Evolutionary conservation across 192 early-diverging fungal species (phyloP).

Genomic region (Kickxella alabastrina): DNA sequence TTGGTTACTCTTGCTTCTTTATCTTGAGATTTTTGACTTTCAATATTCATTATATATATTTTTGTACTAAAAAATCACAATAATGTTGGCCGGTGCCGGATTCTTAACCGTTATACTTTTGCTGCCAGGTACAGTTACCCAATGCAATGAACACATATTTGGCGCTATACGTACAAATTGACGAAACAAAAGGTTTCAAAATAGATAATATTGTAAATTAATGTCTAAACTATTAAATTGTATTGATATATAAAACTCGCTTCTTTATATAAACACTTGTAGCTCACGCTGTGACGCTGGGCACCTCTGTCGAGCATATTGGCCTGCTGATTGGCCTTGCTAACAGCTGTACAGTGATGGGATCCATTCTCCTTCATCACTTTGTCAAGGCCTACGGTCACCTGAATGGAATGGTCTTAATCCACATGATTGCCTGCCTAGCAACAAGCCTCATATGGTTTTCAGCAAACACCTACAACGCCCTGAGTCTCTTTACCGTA

Average conservation of each 20-base stretch:
- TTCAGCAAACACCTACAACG: conserved; percentile 31
- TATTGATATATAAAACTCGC: no score
- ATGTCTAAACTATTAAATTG: background rate
- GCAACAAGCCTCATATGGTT: conserved; percentile 30
- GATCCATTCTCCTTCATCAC: conserved; percentile 45
- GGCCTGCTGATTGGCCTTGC: conserved; percentile 41
- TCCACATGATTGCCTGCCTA: conserved; percentile 25
- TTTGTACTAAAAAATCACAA: background rate
- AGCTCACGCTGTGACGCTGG: conserved; percentile 46
- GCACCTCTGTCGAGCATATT: conserved; percentile 44
- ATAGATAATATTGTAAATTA: background rate
- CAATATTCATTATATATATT: background rate
- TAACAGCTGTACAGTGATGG: conserved; percentile 41
- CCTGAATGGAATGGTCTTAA: conserved; percentile 47
- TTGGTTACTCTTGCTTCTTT: no score
- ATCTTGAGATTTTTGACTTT: no score
- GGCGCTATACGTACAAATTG: no score
- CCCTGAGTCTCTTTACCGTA: conserved; percentile 26
- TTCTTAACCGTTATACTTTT: conserved; percentile 46
- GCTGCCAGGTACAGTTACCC: conserved; percentile 32
- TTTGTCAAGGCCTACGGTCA: conserved; percentile 43
- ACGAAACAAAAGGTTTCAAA: background rate
- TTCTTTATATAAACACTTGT: no score
- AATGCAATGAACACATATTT: conserved; percentile 3
- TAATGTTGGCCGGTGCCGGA: conserved; percentile 45